Base-by-base conservation (phyloP, 2,329 filamentous ascomycete species). In the Coniochaeta sp. region DNA sequence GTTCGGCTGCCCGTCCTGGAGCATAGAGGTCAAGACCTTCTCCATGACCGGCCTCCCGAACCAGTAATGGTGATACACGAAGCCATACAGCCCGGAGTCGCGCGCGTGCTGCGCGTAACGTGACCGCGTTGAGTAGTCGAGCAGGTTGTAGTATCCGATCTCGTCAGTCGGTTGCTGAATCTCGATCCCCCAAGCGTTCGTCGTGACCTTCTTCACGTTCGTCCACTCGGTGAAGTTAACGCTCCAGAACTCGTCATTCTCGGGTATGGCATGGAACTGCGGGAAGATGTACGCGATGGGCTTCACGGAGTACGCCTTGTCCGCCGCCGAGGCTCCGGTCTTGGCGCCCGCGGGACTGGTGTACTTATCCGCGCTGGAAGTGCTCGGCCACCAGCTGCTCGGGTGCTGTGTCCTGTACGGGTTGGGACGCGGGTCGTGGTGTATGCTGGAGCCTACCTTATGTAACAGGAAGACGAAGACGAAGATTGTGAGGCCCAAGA, bases 21-120 rank as follows among this genome's bases (percentile, higher is more conserved):
- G 58, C 55, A 57, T 52, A 5, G 47, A 28, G 14, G 17, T n/a
- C 26, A 62, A 59, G 16, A 55, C 55, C 40, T 57, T 55, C 30
- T 60, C 58, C 61, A 62, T 62, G 16, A 62, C 61, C 16, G 61
- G 61, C n/a, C 59, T 32, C 10, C 58, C 59, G 47, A 62, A 62
- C 61, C 61, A 62, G 55, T 62, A 62, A 36, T 62, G 61, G 38
- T 62, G 61, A 47, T 60, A 62, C 1, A 36, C 47, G 38, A 62
- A 28, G 14, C 61, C 61, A 14, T 62, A 52, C 8, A 62, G 26
- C 19, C 61, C 61, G 24, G 30, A 34, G 30, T 62, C 61, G 28
- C 32, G 54, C 8, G 57, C n/a, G 12, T 58, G 36, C n/a, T 55
- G 52, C 30, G 50, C 58, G 30, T 60, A 57, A 6, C 61, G 61